A percentile compares a stretch with the other conserved stretches of the same genome.
Evolutionary conservation across 495 filamentous ascomycete genomes (phyloP).

Genomic region (Amorphotheca resinae): DNA sequence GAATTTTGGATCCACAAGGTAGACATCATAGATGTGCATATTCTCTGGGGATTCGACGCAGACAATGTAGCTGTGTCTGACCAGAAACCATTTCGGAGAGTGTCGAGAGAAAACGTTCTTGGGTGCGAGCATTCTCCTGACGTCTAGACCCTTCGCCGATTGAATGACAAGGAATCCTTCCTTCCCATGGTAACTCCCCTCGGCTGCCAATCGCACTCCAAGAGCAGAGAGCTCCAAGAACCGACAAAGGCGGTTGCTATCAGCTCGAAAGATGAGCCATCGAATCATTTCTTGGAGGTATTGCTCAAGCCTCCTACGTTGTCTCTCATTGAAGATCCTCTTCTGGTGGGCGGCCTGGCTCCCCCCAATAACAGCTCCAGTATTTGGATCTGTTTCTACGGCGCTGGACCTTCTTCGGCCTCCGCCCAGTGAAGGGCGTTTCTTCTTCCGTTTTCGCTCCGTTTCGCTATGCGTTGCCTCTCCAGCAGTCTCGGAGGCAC

Average conservation of each 20-base stretch:
- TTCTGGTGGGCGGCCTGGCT: slow-evolving; percentile 31
- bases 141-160: slow-evolving; percentile 82
- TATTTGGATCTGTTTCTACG: slow-evolving; percentile 23
- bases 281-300: slow-evolving; percentile 93
- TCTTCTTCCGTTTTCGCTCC: slow-evolving; percentile 38
- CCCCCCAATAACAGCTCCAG: slow-evolving; percentile 20
- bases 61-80: slow-evolving; percentile 94
- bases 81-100: slow-evolving; percentile 91
- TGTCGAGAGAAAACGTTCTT: slow-evolving; percentile 65
- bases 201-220: slow-evolving; percentile 87
- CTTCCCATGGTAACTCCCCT: slow-evolving; percentile 95
- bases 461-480: slow-evolving; percentile 35
- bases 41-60: slow-evolving; percentile 96
- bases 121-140: slow-evolving; percentile 67
- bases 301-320: slow-evolving; percentile 74
- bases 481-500: slow-evolving; percentile 33
- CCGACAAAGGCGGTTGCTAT: slow-evolving; percentile 90
- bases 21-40: slow-evolving; percentile 98
- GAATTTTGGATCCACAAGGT: slow-evolving; percentile 81
- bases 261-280: slow-evolving; percentile 88
- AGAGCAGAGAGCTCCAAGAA: slow-evolving; percentile 92
- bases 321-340: slow-evolving; percentile 34
- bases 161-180: slow-evolving; percentile 89
- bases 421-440: slow-evolving; percentile 46
- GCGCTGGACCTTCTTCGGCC: slow-evolving; percentile 45